phyloP scores from a whole-genome alignment of 2,329 filamentous ascomycete genomes.

The Metarhizium robertsii region DNA sequence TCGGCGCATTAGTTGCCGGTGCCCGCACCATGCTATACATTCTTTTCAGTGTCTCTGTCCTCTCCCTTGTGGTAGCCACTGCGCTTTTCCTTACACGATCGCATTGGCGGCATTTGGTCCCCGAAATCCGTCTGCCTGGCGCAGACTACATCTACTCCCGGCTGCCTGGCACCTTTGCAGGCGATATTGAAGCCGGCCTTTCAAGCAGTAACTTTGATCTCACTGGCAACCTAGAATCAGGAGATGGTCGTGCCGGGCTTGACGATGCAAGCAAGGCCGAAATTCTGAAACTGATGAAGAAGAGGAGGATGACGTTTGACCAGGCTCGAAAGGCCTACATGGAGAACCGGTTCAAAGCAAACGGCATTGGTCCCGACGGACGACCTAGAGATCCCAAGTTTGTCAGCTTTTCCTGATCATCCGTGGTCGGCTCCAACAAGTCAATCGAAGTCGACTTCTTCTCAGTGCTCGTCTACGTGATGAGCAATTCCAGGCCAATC shows the following conservation, averaged over 20 bases:
- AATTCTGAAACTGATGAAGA: constrained; percentile 86
- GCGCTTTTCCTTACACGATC: constrained; percentile 72
- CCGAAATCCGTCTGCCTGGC: constrained; percentile 45
- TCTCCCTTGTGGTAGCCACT: constrained; percentile 62
- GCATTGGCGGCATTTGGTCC: constrained; percentile 65
- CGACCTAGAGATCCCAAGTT: constrained; percentile 88
- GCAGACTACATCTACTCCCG: constrained; percentile 63
- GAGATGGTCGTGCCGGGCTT: constrained; percentile 71
- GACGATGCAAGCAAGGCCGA: constrained; percentile 74
- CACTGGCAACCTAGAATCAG: constrained; percentile 64
- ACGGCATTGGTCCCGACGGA: constrained; percentile 83
- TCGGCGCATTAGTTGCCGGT: background rate
- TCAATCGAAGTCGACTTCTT: background rate
- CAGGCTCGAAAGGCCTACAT: constrained; percentile 82
- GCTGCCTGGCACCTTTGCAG: constrained; percentile 67
- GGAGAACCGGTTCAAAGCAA: constrained; percentile 75
- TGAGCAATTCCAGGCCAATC: too few relatives aligned
- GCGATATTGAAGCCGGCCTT: constrained; percentile 81
- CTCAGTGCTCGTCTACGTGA: background rate
- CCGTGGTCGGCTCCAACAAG: background rate
- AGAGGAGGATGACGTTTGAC: constrained; percentile 72
- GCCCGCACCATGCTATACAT: constrained; percentile 60
- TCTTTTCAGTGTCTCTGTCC: constrained; percentile 67
- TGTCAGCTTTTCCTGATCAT: constrained; percentile 61
- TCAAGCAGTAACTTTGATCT: constrained; percentile 79